phyloP scores from a whole-genome alignment of 176 grass and related monocot genomes.

The Stipa capillata region DNA sequence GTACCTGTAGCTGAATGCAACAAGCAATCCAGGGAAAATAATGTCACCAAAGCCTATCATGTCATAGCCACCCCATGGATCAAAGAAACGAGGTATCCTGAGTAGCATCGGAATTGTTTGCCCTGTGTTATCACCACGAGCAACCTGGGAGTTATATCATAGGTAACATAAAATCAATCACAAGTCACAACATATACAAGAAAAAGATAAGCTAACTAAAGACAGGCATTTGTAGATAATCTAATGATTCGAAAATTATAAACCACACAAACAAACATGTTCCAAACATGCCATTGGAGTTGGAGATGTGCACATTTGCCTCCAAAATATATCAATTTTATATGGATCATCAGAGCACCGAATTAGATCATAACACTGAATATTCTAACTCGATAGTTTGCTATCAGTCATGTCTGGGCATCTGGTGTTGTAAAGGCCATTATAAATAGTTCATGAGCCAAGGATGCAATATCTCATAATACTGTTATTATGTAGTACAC shows the following conservation, averaged over 20 bases:
- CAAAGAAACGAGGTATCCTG: constrained; percentile 90
- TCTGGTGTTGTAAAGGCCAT: neutral
- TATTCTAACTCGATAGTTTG: neutral
- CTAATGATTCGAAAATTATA: neutral
- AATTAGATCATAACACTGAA: neutral
- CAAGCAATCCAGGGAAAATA: constrained; percentile 92
- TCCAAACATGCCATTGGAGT: neutral
- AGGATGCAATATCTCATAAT: neutral
- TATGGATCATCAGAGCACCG: neutral
- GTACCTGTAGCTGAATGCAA: constrained; percentile 93
- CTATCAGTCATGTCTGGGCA: neutral
- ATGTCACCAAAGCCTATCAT: constrained; percentile 99
- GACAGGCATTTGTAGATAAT: neutral
- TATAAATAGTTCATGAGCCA: neutral
- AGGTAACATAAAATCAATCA: neutral
- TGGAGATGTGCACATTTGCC: neutral
- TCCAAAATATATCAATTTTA: neutral
- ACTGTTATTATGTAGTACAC: no score
- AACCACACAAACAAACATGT: neutral
- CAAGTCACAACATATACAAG: neutral
- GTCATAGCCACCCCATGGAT: constrained; percentile 98
- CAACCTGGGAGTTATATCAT: constrained; percentile 51
- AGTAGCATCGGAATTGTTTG: constrained; percentile 97
- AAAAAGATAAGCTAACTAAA: neutral
- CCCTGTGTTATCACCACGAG: constrained; percentile 70